Evolutionary conservation across 2,329 filamentous ascomycete genomes (phyloP), one percentile per base, ranked within the genome.

Genomic region (Xylariaceae sp.): DNA sequence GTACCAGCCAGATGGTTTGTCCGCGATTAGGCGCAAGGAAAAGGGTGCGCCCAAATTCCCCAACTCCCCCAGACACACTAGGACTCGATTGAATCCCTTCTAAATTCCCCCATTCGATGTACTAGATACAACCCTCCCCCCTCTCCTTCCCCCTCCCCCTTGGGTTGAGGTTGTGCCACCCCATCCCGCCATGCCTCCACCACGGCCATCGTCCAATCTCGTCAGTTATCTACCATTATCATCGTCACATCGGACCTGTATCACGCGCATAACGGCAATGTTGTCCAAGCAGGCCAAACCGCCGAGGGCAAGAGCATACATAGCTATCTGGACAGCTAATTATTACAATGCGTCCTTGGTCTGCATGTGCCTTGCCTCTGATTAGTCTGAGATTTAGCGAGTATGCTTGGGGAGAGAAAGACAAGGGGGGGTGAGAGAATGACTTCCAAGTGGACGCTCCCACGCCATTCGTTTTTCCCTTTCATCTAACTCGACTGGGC

Each of bases 1-100:
- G n/a, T 48, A 47, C 54, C 54, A 50, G 53, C 46, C 54, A 56
- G 55, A 51, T 51, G 57, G 57, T 54, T 58, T 56, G 50, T 42
- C 52, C 51, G 52, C 49, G 46, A 51, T 43, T 44, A 44, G 40
- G 38, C 44, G 41, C 35, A 38, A 44, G n/a, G n/a, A 36, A 7
- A 41, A 40, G 34, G 27, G 42, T 35, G 28, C 32, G 31, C 18
- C 32, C 40, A 38, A 36, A 30, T n/a, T 17, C 14, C 15, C 15
- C 31, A 31, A 23, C 14, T 23, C 27, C 31, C 21, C 18, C 30
- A 30, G 34, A 24, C n/a, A n/a, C n/a, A n/a, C n/a, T n/a, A n/a
- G n/a, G n/a, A n/a, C n/a, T n/a, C n/a, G n/a, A n/a, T n/a, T 29
- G 18, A 31, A 13, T 18, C 23, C 35, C 35, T 27, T 31, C 26